These are phyloP conservation scores for Scenedesmus sp. DNA, from an alignment of 163 green algal species.

Conservation along the genomic window DNA sequence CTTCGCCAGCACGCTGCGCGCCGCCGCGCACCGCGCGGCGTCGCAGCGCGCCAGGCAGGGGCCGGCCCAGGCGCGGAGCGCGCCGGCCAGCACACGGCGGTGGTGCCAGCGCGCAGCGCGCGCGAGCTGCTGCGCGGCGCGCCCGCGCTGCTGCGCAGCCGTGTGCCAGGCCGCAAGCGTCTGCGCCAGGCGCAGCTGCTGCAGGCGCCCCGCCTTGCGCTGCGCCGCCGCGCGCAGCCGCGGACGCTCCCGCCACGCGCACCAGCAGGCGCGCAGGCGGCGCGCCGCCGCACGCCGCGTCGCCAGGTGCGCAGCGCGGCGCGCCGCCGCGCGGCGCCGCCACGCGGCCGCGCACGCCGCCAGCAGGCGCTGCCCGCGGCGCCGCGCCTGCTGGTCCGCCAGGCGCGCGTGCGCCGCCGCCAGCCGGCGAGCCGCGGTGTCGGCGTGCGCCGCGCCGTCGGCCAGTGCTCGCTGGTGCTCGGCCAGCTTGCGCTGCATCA, in stretches of 20 bases:
- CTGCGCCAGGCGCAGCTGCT: background rate
- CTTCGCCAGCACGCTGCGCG: no score
- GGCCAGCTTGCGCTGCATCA: slow-evolving; percentile 3
- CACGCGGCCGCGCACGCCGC: background rate
- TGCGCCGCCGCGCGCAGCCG: background rate
- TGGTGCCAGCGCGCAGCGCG: slow-evolving; percentile 10
- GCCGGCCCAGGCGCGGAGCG: slow-evolving; percentile 1
- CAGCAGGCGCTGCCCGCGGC: slow-evolving; percentile 1
- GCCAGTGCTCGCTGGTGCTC: background rate
- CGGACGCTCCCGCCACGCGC: background rate
- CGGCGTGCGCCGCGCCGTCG: background rate
- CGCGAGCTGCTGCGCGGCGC: background rate
- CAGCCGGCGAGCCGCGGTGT: no score
- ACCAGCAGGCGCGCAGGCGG: slow-evolving; percentile 2
- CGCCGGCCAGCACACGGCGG: background rate
- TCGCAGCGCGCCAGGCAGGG: background rate
- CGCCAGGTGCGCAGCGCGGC: background rate
- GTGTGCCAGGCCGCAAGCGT: background rate
- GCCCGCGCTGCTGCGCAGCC: background rate
- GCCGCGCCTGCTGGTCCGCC: background rate
- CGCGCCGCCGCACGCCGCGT: background rate
- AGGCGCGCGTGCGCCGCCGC: slow-evolving; percentile 10
- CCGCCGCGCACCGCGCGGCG: no score
- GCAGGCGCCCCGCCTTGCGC: background rate
- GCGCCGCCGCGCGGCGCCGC: background rate